Conservation (phyloP, 495 filamentous ascomycete species). For the Talaromyces liani region DNA sequence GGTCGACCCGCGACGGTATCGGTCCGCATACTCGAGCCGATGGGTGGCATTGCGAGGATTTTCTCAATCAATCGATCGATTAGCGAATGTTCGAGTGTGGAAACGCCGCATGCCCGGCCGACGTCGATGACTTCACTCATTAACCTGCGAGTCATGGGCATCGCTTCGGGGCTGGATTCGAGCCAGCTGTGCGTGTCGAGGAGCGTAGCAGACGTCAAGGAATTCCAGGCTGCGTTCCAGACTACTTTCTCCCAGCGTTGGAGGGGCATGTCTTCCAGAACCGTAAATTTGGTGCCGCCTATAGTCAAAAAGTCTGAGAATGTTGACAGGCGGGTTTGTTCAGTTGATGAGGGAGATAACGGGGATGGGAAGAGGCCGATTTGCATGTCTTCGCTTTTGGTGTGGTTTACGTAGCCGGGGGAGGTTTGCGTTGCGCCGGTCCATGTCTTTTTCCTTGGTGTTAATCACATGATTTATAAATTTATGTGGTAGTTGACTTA, state of each 20-base stretch:
- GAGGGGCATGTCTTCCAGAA: conserved; percentile 36
- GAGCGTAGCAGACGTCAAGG: conserved; percentile 41
- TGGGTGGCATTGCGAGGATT: conserved; percentile 32
- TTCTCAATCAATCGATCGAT: conserved; percentile 33
- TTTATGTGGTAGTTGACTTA: conserved; percentile 9
- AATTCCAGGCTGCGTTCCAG: conserved; percentile 50
- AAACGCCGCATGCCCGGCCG: conserved; percentile 33
- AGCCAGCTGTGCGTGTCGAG: conserved; percentile 44
- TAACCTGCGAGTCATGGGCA: conserved; percentile 30
- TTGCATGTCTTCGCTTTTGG: conserved; percentile 38
- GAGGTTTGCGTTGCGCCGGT: conserved; percentile 40
- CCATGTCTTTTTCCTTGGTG: conserved; percentile 30
- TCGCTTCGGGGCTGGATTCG: conserved; percentile 31
- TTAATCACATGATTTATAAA: background rate
- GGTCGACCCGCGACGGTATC: conserved; percentile 40
- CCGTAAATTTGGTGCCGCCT: conserved; percentile 31
- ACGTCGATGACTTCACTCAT: conserved; percentile 46
- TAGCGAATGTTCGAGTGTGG: conserved; percentile 26
- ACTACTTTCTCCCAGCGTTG: conserved; percentile 48
- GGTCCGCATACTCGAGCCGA: conserved; percentile 48
- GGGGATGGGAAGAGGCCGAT: conserved; percentile 40
- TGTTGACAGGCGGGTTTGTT: conserved; percentile 23
- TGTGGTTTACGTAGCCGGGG: conserved; percentile 38
- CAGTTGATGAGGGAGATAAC: conserved; percentile 12
- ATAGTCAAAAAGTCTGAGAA: conserved; percentile 30